Evolutionary conservation across 352 stramenopile species (phyloP).

Genomic region (Phytophthora colocasiae): DNA sequence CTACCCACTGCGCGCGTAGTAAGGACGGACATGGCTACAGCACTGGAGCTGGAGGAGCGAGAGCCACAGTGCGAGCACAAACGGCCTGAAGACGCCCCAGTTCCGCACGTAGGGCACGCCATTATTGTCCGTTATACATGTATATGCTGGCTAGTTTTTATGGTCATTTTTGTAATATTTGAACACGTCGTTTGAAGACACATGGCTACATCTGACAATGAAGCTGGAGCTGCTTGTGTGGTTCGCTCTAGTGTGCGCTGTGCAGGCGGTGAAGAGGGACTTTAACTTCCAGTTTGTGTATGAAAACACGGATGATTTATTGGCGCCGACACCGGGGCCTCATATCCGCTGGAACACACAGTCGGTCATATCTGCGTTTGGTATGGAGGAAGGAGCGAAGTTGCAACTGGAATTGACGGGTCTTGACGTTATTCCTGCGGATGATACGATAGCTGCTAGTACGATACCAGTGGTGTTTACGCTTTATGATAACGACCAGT

Average conservation of each 20-base stretch:
- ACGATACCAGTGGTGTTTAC: conserved; percentile 59
- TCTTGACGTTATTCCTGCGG: background rate
- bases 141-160: too few relatives aligned
- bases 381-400: conserved; percentile 57
- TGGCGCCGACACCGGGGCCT: conserved; percentile 7
- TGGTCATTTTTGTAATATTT: too few relatives aligned
- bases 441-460: conserved; percentile 4
- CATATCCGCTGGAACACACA: conserved; percentile 71
- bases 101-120: conserved; percentile 58
- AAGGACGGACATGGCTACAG: conserved; percentile 6
- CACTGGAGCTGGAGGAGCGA: conserved; percentile 16
- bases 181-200: conserved; percentile 18
- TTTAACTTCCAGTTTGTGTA: conserved; percentile 21
- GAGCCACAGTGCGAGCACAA: conserved; percentile 67
- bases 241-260: background rate
- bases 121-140: conserved; percentile 4
- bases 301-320: conserved; percentile 4
- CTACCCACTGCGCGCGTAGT: conserved; percentile 25
- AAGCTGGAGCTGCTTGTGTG: conserved; percentile 3
- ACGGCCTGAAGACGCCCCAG: conserved; percentile 31
- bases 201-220: conserved; percentile 17
- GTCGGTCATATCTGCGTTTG: conserved; percentile 60
- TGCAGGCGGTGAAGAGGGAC: conserved; percentile 8
- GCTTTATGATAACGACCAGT: conserved; percentile 71
- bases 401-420: conserved; percentile 51